A percentile compares a stretch with the other conserved stretches of the same genome.
Evolutionary conservation across 352 stramenopile genomes (phyloP).

Genomic region (Globisporangium orthogonon): DNA sequence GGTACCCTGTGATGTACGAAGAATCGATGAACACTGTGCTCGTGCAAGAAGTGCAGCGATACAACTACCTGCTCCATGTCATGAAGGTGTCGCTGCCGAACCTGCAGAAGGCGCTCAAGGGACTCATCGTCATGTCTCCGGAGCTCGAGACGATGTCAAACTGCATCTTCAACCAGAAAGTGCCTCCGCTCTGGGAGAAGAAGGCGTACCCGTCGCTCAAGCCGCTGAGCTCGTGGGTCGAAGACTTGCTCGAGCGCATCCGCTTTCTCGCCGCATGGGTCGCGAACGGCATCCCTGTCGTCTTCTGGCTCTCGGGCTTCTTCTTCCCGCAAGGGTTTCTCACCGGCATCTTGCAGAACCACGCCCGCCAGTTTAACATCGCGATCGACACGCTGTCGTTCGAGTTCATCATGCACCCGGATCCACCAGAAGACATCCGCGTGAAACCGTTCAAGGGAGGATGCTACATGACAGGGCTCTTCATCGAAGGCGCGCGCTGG

Average conservation of each 20-base stretch:
- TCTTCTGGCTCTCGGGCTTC: conserved; percentile 88
- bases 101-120: conserved; percentile 83
- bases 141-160: conserved; percentile 67
- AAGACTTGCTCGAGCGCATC: conserved; percentile 78
- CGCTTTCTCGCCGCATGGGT: conserved; percentile 56
- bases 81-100: conserved; percentile 84
- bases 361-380: conserved; percentile 50
- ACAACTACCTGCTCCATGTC: conserved; percentile 79
- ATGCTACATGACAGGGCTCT: conserved; percentile 89
- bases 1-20: conserved; percentile 84
- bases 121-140: conserved; percentile 15
- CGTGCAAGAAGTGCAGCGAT: conserved; percentile 89
- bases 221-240: conserved; percentile 80
- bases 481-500: conserved; percentile 90
- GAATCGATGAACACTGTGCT: conserved; percentile 92
- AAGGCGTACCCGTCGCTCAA: conserved; percentile 92
- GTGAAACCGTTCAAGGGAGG: conserved; percentile 40
- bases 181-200: conserved; percentile 82
- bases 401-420: conserved; percentile 62
- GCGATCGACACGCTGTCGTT: conserved; percentile 86
- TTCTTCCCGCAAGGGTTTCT: conserved; percentile 92
- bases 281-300: conserved; percentile 25
- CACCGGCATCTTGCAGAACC: conserved; percentile 63
- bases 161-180: conserved; percentile 83
- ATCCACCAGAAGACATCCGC: conserved; percentile 36